Evolutionary conservation across 352 stramenopile genomes (phyloP).

Genomic region (Phytophthora tentaculata): DNA sequence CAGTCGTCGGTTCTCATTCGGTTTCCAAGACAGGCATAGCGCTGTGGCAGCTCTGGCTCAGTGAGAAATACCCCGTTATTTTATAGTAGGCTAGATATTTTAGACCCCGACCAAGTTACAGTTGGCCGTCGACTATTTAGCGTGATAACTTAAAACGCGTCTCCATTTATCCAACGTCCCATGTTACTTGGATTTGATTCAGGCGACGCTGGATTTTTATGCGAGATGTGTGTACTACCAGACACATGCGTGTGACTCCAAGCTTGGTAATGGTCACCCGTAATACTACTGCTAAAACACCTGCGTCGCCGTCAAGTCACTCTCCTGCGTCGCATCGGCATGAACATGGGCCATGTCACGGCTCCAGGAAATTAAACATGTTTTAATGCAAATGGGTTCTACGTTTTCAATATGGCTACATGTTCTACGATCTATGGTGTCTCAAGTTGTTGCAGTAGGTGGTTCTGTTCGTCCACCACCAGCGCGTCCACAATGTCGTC

Average conservation of each 20-base stretch:
- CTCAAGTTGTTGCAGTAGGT: conserved; percentile 74
- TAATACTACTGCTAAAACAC: conserved; percentile 5
- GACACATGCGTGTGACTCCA: not conserved
- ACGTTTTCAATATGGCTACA: conserved; percentile 25
- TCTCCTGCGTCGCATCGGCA: not conserved
- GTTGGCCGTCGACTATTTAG: conserved; percentile 31
- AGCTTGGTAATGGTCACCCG: not conserved
- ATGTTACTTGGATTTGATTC: conserved; percentile 3
- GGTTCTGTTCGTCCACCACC: conserved; percentile 82
- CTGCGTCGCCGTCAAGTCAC: conserved; percentile 2
- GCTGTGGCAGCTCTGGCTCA: conserved; percentile 31
- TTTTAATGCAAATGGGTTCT: conserved; percentile 11
- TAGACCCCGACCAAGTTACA: conserved; percentile 10
- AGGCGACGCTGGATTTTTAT: conserved; percentile 21
- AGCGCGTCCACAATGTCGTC: conserved; percentile 90
- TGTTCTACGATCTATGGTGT: conserved; percentile 26
- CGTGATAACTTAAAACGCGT: conserved; percentile 26
- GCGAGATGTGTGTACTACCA: not conserved
- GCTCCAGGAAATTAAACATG: too few species aligned
- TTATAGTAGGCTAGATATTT: conserved; percentile 29
- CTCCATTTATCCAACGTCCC: not conserved
- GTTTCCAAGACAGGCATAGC: conserved; percentile 22
- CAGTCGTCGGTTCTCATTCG: conserved; percentile 32
- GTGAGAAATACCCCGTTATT: conserved; percentile 24
- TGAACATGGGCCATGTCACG: too few species aligned